Conservation (phyloP, 73 alveolate species). For the Effrenium voratum region DNA sequence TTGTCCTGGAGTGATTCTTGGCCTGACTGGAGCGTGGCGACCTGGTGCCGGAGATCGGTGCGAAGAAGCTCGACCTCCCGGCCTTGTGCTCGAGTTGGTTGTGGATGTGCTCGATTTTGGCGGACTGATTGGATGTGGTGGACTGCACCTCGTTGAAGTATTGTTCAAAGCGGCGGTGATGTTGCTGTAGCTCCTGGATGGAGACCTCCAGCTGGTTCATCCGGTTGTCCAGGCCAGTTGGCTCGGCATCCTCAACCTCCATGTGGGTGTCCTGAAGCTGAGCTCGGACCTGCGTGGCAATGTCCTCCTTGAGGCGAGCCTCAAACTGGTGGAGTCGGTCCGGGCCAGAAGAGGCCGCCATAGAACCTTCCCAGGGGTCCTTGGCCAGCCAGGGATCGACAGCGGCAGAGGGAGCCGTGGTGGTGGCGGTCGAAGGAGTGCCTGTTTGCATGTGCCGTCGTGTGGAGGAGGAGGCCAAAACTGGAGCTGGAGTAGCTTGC, state of each 20-base stretch:
- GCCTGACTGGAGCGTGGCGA: background rate
- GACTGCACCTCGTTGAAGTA: background rate
- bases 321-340: background rate
- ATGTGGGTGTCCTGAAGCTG: background rate
- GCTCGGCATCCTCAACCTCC: background rate
- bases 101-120: background rate
- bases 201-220: background rate
- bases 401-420: background rate
- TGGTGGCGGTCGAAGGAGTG: background rate
- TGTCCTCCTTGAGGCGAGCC: background rate
- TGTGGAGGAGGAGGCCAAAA: background rate
- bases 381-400: background rate
- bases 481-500: background rate
- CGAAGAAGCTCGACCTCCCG: background rate
- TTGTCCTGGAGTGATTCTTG: background rate
- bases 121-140: background rate
- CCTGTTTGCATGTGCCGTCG: background rate
- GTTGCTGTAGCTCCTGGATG: background rate
- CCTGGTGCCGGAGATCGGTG: background rate
- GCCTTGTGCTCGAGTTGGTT: background rate
- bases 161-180: background rate
- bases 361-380: too few species aligned
- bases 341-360: background rate
- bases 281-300: background rate
- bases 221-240: background rate